Evolutionary conservation across 1,139 yeast genomes (phyloP).

Genomic region (Kodamaea ohmeri): DNA sequence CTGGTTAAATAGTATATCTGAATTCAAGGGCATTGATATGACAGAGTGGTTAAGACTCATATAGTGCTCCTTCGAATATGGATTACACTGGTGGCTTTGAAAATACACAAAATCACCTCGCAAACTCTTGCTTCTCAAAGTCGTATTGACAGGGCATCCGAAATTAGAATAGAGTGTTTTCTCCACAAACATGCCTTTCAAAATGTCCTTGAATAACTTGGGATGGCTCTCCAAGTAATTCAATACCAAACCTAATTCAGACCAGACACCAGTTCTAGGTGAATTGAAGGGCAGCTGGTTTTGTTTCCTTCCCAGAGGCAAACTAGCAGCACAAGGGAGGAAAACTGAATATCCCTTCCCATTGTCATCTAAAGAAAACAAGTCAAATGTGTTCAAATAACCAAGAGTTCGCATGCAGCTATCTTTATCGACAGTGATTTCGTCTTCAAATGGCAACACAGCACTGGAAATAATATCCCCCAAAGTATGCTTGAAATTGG

Average conservation of each 20-base stretch:
- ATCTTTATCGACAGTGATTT: slow-evolving; percentile 32
- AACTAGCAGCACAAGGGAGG: slow-evolving; percentile 56
- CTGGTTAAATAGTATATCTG: slow-evolving; percentile 73
- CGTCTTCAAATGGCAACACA: slow-evolving; percentile 30
- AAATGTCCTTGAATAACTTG: slow-evolving; percentile 46
- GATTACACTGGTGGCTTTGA: slow-evolving; percentile 22
- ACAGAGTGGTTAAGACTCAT: slow-evolving; percentile 28
- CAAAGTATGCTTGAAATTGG: slow-evolving; percentile 34
- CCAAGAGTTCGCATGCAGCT: slow-evolving; percentile 38
- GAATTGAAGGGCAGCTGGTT: not conserved
- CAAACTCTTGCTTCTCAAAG: slow-evolving; percentile 28
- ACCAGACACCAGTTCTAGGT: slow-evolving; percentile 55
- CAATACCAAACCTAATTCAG: slow-evolving; percentile 56
- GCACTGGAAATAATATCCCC: slow-evolving; percentile 38
- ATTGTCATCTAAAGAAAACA: slow-evolving; percentile 46
- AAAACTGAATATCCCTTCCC: slow-evolving; percentile 69
- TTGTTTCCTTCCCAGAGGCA: slow-evolving; percentile 23
- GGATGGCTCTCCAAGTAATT: slow-evolving; percentile 56
- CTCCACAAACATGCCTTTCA: slow-evolving; percentile 60
- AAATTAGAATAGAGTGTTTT: slow-evolving; percentile 69
- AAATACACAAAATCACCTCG: slow-evolving; percentile 35
- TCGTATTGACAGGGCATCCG: slow-evolving; percentile 25
- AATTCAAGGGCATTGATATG: slow-evolving; percentile 38
- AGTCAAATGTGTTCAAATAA: slow-evolving; percentile 29
- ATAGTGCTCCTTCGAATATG: slow-evolving; percentile 23